Evolutionary conservation across 768 basidiomycete species (phyloP).

Genomic region (Leccinum longicurvipes): DNA sequence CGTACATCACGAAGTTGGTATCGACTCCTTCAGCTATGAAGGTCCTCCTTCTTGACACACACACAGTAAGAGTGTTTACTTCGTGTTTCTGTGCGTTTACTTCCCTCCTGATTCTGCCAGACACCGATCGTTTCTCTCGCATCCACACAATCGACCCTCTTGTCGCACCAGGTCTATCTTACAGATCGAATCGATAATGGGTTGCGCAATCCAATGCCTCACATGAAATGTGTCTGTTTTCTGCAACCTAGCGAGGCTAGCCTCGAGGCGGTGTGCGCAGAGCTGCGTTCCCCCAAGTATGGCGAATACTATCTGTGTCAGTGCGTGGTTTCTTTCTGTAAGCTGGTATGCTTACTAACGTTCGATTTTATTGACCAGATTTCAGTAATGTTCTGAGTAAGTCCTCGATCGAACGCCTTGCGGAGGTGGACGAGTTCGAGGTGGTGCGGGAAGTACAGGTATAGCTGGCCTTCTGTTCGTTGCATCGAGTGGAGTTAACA

Average conservation of each 20-base stretch:
- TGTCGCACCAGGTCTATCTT: constrained; percentile 95
- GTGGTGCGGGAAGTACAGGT: constrained; percentile 97
- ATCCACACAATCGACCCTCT: constrained; percentile 87
- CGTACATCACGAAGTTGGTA: constrained; percentile 87
- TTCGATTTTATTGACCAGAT: constrained; percentile 46
- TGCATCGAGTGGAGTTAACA: background rate
- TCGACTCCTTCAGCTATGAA: constrained; percentile 89
- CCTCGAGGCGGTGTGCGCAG: constrained; percentile 76
- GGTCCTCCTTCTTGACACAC: constrained; percentile 88
- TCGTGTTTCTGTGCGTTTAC: background rate
- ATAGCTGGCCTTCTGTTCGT: constrained; percentile 3
- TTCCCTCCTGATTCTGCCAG: constrained; percentile 36
- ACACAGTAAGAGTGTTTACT: constrained; percentile 64
- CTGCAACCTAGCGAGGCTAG: constrained; percentile 80
- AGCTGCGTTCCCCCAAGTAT: constrained; percentile 88
- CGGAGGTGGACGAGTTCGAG: constrained; percentile 93
- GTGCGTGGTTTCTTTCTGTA: constrained; percentile 63
- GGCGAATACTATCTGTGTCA: constrained; percentile 99
- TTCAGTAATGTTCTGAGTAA: constrained; percentile 95
- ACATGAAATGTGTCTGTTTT: constrained; percentile 97
- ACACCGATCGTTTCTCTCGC: constrained; percentile 95
- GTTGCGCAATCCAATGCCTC: constrained; percentile 86
- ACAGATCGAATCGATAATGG: constrained; percentile 97
- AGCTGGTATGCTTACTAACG: constrained; percentile 16
- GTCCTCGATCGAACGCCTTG: constrained; percentile 85